These are phyloP conservation scores for Exophiala phaeomuriformis DNA, from an alignment of 2,329 filamentous ascomycete species.

Conservation along the genomic window DNA sequence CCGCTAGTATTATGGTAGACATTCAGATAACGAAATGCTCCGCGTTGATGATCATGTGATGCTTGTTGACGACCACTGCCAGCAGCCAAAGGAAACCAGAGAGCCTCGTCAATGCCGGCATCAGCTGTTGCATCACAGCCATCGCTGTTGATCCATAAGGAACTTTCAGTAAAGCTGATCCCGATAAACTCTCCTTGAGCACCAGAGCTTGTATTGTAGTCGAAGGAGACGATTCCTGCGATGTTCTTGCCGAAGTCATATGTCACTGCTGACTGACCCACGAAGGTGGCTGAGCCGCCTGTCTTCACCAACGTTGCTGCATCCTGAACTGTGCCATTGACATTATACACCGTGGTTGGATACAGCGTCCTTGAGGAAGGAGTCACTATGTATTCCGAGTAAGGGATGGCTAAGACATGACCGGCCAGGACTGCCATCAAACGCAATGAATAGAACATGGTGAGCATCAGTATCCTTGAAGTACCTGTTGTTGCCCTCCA, in stretches of 20 bases:
- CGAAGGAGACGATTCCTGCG: constrained; percentile 35
- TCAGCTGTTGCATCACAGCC: constrained; percentile 43
- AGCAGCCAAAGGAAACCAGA: constrained; percentile 41
- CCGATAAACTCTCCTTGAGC: constrained; percentile 32
- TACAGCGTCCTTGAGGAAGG: constrained; percentile 28
- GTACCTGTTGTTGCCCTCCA: too few species aligned
- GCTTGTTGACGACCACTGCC: constrained; percentile 37
- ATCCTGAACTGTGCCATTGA: constrained; percentile 31
- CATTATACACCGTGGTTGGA: constrained; percentile 27
- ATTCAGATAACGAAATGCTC: constrained; percentile 43
- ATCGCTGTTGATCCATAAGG: constrained; percentile 43
- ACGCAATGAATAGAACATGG: not conserved
- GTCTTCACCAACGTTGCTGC: constrained; percentile 20
- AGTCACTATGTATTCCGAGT: constrained; percentile 33
- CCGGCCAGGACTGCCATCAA: not conserved
- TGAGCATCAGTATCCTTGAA: not conserved
- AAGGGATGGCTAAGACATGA: constrained; percentile 24
- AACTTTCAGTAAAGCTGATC: constrained; percentile 36
- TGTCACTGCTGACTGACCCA: constrained; percentile 33
- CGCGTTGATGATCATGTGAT: constrained; percentile 37
- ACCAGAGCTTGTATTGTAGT: constrained; percentile 27
- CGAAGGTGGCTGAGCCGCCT: constrained; percentile 16
- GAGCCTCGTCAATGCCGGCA: constrained; percentile 29
- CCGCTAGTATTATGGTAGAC: constrained; percentile 40
- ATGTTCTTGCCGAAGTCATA: constrained; percentile 38